phyloP scores from a whole-genome alignment of 176 grass and related monocot species.

The Avena atlantica region DNA sequence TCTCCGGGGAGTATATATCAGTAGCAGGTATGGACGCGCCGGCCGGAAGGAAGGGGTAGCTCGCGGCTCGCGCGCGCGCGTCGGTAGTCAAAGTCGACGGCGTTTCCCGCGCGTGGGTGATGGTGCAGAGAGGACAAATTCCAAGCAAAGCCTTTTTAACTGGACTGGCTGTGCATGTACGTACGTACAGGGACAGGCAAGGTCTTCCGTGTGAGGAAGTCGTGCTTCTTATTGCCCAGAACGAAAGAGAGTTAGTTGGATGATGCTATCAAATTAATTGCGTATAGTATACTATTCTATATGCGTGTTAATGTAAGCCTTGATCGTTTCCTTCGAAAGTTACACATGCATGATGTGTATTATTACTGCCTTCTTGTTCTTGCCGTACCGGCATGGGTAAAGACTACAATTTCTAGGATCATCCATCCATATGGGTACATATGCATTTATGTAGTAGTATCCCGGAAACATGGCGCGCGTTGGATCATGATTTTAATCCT shows the following conservation, averaged over 20 bases:
- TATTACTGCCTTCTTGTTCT: neutral
- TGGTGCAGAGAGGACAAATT: constrained; percentile 16
- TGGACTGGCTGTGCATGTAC: neutral
- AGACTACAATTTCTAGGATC: too few species aligned
- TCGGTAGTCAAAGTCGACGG: constrained; percentile 62
- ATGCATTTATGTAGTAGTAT: too few species aligned
- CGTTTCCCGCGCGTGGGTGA: constrained; percentile 38
- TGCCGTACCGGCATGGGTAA: neutral
- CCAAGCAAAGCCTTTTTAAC: constrained; percentile 7
- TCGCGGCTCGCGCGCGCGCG: neutral
- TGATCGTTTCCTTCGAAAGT: neutral
- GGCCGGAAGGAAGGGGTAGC: constrained; percentile 20
- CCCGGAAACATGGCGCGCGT: too few species aligned
- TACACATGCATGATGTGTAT: neutral
- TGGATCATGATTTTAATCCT: too few species aligned
- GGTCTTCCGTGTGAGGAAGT: neutral
- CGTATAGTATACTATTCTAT: neutral
- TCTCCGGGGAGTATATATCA: constrained; percentile 14
- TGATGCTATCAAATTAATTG: constrained; percentile 10
- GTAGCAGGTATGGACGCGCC: constrained; percentile 12
- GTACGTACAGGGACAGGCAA: neutral
- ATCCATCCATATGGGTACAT: too few species aligned
- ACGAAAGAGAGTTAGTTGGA: neutral
- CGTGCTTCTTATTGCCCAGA: neutral
- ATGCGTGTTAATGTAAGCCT: neutral